These are phyloP conservation scores for Galeopsis tetrahit DNA, from an alignment of 257 asterid species.

Conservation along the genomic window DNA sequence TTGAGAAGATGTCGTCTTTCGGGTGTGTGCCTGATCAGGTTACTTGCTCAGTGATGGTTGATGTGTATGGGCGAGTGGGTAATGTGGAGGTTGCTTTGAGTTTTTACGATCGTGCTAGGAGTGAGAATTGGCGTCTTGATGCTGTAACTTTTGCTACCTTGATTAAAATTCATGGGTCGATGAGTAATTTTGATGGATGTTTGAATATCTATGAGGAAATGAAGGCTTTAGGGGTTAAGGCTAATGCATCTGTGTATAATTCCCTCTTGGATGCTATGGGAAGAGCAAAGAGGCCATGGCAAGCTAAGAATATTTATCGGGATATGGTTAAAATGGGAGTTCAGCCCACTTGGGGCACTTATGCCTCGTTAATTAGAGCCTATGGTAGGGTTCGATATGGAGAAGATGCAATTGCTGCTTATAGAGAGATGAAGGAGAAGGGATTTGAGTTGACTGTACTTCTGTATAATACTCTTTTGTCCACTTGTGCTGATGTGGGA, in stretches of 20 bases:
- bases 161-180: constrained; percentile 66
- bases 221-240: constrained; percentile 76
- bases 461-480: constrained; percentile 74
- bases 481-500: constrained; percentile 87
- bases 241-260: constrained; percentile 68
- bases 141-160: constrained; percentile 70
- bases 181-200: constrained; percentile 89
- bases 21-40: constrained; percentile 75
- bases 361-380: constrained; percentile 79
- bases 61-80: constrained; percentile 79
- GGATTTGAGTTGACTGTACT: constrained; percentile 63
- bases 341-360: constrained; percentile 73
- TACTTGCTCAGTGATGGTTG: constrained; percentile 83
- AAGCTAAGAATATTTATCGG: constrained; percentile 67
- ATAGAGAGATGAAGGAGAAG: constrained; percentile 88
- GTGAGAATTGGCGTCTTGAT: constrained; percentile 83
- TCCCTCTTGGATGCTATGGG: constrained; percentile 93
- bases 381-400: constrained; percentile 77
- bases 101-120: constrained; percentile 84
- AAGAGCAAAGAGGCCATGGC: constrained; percentile 95
- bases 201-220: constrained; percentile 90
- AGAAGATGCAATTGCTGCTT: constrained; percentile 69
- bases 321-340: constrained; percentile 70
- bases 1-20: constrained; percentile 74
- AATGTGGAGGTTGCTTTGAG: constrained; percentile 71